Evolutionary conservation across 805 yeast species (phyloP), one percentile per base, ranked within the genome.

Genomic region (Candida tallmaniae): DNA sequence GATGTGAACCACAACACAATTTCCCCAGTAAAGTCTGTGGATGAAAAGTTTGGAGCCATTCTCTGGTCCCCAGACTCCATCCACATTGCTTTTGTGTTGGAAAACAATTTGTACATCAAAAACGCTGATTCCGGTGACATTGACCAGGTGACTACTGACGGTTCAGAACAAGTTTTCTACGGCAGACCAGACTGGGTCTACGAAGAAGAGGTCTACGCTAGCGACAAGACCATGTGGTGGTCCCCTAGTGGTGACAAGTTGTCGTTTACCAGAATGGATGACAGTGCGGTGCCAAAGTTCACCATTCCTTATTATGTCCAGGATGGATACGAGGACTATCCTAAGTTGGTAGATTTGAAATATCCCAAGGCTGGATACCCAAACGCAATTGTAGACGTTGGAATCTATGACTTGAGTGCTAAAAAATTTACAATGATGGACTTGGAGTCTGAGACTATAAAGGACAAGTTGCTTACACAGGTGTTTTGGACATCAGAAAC

Each of bases 141-240:
- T 2, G 48, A 36, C 0, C 65, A 58, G 42, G 50, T 76, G 6
- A 73, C 82, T 2, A 38, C 46, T 3, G 80, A 76, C 48, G 89
- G 88, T 0, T 58, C 71, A 10, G 48, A 45, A 1, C 54, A 67
- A 24, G 61, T 80, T 4, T 68, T 70, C 39, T 79, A 83, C 46
- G 95, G 86, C 2, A 78, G 70, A 46, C 76, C 89, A 0, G 93
- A 83, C 50, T 84, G 94, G 93, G 78, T 83, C 1, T 83, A 83
- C 52, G 94, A 84, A 54, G 94, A 84, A 51, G 95, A 84, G 48
- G 85, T 84, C 0, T 53, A 75, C 6, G 72, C 68, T 0, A 48
- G 59, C 12, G 85, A 80, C 42, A 60, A 54, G 27, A 74, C 83
- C 0, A 57, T 82, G n/a, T 83, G 87, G 83, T 84, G 90, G 89